A percentile compares a stretch with the other conserved stretches of the same genome.
Evolutionary conservation across 23 red algal species (phyloP).

Genomic region (Agarophyton chilense): DNA sequence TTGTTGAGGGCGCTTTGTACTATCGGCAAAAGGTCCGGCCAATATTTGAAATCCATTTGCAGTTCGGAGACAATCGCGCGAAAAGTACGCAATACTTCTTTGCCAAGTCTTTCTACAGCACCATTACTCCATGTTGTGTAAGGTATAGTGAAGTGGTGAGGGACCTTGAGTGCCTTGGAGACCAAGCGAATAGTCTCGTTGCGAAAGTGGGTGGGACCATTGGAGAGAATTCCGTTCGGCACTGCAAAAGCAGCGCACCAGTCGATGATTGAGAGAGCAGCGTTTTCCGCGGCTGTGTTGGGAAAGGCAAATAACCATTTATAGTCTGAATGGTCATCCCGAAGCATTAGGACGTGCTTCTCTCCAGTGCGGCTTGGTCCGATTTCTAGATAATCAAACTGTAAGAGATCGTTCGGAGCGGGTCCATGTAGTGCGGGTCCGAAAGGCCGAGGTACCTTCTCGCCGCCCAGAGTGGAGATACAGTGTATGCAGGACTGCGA

Average conservation of each 20-base stretch:
- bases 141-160: neutral
- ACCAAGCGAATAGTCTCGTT: neutral
- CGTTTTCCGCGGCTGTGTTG: neutral
- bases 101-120: neutral
- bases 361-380: neutral
- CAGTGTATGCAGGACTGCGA: neutral
- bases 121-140: neutral
- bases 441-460: conserved; percentile 11
- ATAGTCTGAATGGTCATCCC: neutral
- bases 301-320: neutral
- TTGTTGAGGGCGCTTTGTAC: neutral
- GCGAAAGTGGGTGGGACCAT: neutral
- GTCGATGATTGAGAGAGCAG: neutral
- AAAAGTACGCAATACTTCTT: neutral
- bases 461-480: neutral
- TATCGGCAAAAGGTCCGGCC: neutral
- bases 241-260: neutral
- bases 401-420: neutral
- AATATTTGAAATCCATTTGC: neutral
- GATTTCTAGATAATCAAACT: neutral
- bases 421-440: neutral
- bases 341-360: conserved; percentile 2
- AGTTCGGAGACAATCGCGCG: neutral
- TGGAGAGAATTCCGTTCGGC: neutral
- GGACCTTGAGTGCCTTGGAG: neutral